Evolutionary conservation across 75 land plant species (phyloP), one percentile per base, ranked within the genome.

Genomic region (Selaginella tamariscina): DNA sequence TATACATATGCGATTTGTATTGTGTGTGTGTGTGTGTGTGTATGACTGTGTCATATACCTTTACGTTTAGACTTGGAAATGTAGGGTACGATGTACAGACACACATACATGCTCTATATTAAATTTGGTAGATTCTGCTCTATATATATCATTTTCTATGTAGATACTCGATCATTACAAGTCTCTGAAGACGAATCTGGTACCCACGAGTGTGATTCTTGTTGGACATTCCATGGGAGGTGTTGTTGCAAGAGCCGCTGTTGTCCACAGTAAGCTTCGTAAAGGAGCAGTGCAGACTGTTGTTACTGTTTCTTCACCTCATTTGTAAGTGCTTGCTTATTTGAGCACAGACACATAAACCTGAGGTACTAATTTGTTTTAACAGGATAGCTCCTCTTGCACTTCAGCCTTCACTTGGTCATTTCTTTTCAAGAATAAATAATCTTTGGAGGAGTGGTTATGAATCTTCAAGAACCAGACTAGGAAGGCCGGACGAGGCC

Each of bases 161-260:
- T 33, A 94, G 98, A 84, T 94, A 64, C 74, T 94, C 70, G 90
- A 90, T 78, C 85, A 77, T 64, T 94, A 94, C 70, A 76, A 73
- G 71, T 91, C 59, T 66, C 63, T 62, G 76, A 80, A 69, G 82
- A 81, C 33, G 75, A 78, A 54, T 72, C 72, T 23, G 80, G 73
- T 87, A 56, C 91, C 98, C 0, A 82, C 67, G 68, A 90, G 85
- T 82, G 98, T 94, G 2, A 94, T 94, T 64, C 73, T 94, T 72
- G 91, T 94, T 68, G 98, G 98, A 30, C 98, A 94, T 69, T 94
- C 98, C 56, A 87, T 94, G 96, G 98, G 98, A 32, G 98, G 98
- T 9, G 89, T 94, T 85, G 92, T 94, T 49, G 98, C 98, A 55
- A 82, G 98, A 81, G 98, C 98, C 63, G 96, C 92, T 5, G 71